Base-by-base conservation (phyloP, 352 stramenopile species). In the Phytophthora brassicae region DNA sequence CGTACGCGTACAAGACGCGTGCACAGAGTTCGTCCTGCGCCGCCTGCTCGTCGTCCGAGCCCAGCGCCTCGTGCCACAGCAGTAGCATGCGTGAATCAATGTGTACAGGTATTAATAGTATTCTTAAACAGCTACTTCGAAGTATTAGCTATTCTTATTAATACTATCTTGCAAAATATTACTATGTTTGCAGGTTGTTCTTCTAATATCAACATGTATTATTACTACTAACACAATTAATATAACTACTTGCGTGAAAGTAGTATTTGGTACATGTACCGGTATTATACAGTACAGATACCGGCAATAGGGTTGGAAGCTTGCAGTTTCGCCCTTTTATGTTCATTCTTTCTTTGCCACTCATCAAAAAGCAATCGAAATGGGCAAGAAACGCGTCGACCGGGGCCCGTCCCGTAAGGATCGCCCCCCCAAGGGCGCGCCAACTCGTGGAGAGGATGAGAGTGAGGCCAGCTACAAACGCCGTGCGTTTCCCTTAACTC, bases 401-500 rank as follows among this genome's bases (percentile, higher is more conserved):
- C 41, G 43, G 39, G 60, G 60, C 12, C 59, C 58, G 28, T 62
- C 55, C n/a, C 61, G 61, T 42, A 59, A 65, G 44, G 56, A 63
- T 1, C 56, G 56, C 28, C 44, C 60, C 8, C 53, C 20, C 56
- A 50, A 43, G 48, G n/a, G 16, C 1, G 28, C 48, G 2, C 31
- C 52, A 3, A 49, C 61, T 50, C 68, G 75, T 13, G 75, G 75
- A 22, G 83, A 86, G 19, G 84, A 90, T 38, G 86, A 93, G 65
- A 84, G 66, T 23, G 82, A 91, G 41, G 39, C 79, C 8, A 82
- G 61, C 52, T 93, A 80, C 65, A 77, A 81, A 24, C 79, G 86
- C 28, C 76, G 86, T 38, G 83, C 72, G 31, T 95, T 96, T 60
- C 76, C 78, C 9, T 69, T 97, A 53, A 85, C 77, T 52, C 66